Evolutionary conservation across 164 flowering plant species (phyloP), one percentile per base, ranked within the genome.

Genomic region (Vitis amurensis): DNA sequence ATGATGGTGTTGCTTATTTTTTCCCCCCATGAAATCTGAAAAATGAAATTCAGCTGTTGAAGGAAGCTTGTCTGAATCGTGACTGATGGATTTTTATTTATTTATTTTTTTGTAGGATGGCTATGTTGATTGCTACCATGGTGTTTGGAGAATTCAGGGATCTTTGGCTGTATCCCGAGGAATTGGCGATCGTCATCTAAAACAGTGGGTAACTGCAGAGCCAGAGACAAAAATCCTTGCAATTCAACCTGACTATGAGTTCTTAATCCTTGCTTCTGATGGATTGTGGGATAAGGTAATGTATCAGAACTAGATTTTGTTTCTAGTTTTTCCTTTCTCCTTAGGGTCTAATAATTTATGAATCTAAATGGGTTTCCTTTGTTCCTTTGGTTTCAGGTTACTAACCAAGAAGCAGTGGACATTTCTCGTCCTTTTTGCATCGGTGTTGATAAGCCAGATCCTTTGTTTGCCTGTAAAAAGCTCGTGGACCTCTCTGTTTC

Each of bases 391-490:
- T 73, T 77, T 56, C 83, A 88, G 92, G 91, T 88, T 59, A 70
- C 74, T 61, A 88, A 86, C 66, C 97, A 91, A 66, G 97, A 91
- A 81, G 97, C 97, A 52, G 81, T 91, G 8, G 91, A 91, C 61
- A 71, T 83, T 50, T 85, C 81, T 65, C 85, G 83, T 1, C 82
- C 88, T 16, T 64, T 74, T 1, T 85, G 83, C 70, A 7, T 67
- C 1, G 77, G 81, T 37, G 52, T 50, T 2, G 72, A 76, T 6
- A 74, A 68, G 27, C 73, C 81, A 9, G 77, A 78, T 13, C 73
- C 81, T 7, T 55, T 85, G 56, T 14, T 68, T 3, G 92, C 91
- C 11, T 91, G 92, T 74, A 89, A 77, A 71, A 79, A 77, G 74
- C 85, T 90, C 2, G 79, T 68, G 1, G 88, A 86, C 3, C 72